A percentile compares a stretch with the other conserved stretches of the same genome.
Evolutionary conservation across 768 basidiomycete genomes (phyloP).

Genomic region (Roridomyces roridus): DNA sequence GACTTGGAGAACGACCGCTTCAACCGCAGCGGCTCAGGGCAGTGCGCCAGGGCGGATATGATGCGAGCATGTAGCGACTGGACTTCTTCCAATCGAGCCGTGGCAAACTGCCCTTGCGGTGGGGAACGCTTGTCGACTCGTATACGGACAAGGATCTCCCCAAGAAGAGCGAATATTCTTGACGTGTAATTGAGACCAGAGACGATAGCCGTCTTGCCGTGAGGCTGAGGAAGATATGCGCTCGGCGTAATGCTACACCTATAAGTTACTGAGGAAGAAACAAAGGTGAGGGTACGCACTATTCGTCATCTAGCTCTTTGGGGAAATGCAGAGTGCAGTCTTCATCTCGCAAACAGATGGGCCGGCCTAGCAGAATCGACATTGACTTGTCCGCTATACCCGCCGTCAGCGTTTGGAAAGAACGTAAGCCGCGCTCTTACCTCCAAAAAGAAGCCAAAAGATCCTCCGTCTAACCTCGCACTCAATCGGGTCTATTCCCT

Average conservation of each 20-base stretch:
- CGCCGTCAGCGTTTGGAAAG: slow-evolving; percentile 14
- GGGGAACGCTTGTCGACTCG: slow-evolving; percentile 87
- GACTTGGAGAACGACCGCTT: slow-evolving; percentile 60
- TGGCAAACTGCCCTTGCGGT: slow-evolving; percentile 85
- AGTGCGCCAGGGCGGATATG: slow-evolving; percentile 73
- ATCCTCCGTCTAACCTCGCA: slow-evolving; percentile 84
- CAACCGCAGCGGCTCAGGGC: slow-evolving; percentile 76
- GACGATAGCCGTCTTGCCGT: slow-evolving; percentile 80
- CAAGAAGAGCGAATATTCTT: slow-evolving; percentile 83
- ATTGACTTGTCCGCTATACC: slow-evolving; percentile 84
- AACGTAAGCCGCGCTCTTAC: slow-evolving; percentile 44
- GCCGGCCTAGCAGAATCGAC: slow-evolving; percentile 83
- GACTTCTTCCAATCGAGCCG: slow-evolving; percentile 84
- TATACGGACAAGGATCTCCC: slow-evolving; percentile 87
- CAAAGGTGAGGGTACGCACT: slow-evolving; percentile 58
- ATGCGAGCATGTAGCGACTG: slow-evolving; percentile 81
- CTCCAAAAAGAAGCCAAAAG: slow-evolving; percentile 92
- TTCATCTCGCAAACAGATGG: slow-evolving; percentile 87
- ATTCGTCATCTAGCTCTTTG: slow-evolving; percentile 88
- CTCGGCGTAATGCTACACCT: slow-evolving; percentile 76
- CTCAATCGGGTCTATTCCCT: slow-evolving; percentile 85
- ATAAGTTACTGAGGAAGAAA: slow-evolving; percentile 38
- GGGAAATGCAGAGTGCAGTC: slow-evolving; percentile 91
- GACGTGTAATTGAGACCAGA: slow-evolving; percentile 89
- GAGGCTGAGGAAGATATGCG: slow-evolving; percentile 86